Conservation (phyloP, 768 basidiomycete species). For the Auriscalpium vulgare region DNA sequence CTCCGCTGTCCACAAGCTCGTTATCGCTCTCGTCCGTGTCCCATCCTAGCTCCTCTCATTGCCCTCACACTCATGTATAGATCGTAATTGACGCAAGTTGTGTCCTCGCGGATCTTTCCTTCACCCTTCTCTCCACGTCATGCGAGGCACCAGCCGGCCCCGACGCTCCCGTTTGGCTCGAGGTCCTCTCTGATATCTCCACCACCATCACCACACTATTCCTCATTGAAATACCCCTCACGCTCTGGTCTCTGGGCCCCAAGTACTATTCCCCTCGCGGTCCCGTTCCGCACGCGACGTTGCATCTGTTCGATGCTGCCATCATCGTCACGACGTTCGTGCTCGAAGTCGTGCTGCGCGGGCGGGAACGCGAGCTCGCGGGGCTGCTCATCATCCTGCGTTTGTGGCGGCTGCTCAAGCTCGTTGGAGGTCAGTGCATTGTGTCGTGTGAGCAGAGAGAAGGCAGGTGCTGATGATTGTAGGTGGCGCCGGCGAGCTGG, state of each 20-base stretch:
- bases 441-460: too few species aligned
- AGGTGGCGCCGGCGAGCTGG: slow-evolving; percentile 70
- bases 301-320: slow-evolving; percentile 71
- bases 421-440: slow-evolving; percentile 44
- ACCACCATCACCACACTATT: slow-evolving; percentile 65
- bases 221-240: slow-evolving; percentile 68
- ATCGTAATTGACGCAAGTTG: slow-evolving; percentile 58
- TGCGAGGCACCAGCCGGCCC: slow-evolving; percentile 37
- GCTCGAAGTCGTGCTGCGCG: slow-evolving; percentile 61
- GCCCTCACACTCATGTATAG: too few species aligned
- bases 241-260: slow-evolving; percentile 59
- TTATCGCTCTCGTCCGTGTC: slow-evolving; percentile 11
- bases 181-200: slow-evolving; percentile 52
- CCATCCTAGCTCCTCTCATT: background rate
- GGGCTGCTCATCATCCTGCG: slow-evolving; percentile 65
- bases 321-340: slow-evolving; percentile 69
- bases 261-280: slow-evolving; percentile 55
- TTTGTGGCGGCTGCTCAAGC: slow-evolving; percentile 74
- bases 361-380: slow-evolving; percentile 63
- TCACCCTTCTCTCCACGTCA: slow-evolving; percentile 49
- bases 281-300: slow-evolving; percentile 40
- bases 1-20: slow-evolving; percentile 7
- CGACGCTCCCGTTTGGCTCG: slow-evolving; percentile 52
- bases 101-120: slow-evolving; percentile 66
- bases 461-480: slow-evolving; percentile 16